Evolutionary conservation across 352 stramenopile species (phyloP), one percentile per base, ranked within the genome.

Genomic region (Pythium phragmitis): DNA sequence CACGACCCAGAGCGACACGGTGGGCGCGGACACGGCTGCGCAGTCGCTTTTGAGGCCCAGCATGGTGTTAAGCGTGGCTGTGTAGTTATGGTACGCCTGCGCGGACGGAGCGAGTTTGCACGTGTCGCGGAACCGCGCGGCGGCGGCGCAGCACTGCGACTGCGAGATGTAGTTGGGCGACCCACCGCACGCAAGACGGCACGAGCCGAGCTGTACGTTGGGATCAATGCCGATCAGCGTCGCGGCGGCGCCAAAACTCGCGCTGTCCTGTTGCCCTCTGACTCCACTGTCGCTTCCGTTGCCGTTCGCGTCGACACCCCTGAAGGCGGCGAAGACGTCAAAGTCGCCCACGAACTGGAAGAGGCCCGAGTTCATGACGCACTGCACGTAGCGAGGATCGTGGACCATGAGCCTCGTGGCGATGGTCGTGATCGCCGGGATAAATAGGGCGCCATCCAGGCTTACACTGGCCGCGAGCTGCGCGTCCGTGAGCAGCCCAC

Each of bases 351-450:
- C 19, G 36, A 80, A 39, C 49, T 75, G 61, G 57, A 89, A 87
- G 51, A 89, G 72, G 37, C 80, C 80, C 23, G 78, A 79, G 66
- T 89, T 89, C 76, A 87, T 87, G 59, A 87, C 58, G 66, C 80
- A 89, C 36, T 77, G 52, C 36, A 74, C 74, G 61, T 89, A 89
- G 36, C 67, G 43, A 50, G 64, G 62, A 58, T 89, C 80, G 19
- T 70, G 58, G 13, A 56, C 30, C 42, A 81, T 28, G 56, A 86
- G 68, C n/a, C 67, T 77, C 34, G 64, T 63, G 26, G 80, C 64
- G 19, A 76, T 84, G 2, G 65, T 51, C 12, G 69, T 72, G 33
- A 87, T 67, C 16, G 30, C 45, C 4, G 49, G 13, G 11, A 56
- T 30, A 30, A 30, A 30, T 30, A 30, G n/a, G 17, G 30, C 30